Base-by-base conservation (phyloP, 2,329 filamentous ascomycete species). In the Chaetomiaceae sp. region DNA sequence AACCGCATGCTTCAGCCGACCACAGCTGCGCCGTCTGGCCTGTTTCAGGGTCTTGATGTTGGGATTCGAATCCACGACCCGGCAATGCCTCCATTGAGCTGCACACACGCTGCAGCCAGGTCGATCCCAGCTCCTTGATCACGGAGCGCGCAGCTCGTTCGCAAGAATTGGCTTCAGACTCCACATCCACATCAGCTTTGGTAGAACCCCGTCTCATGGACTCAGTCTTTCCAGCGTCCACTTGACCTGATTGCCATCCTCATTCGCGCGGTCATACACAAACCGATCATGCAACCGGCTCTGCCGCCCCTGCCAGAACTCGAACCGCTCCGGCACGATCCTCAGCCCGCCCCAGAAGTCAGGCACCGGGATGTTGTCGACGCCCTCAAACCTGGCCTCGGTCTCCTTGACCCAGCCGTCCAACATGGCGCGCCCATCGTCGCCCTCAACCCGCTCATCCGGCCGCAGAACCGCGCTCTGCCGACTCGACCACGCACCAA, bases 301-400 rank as follows among this genome's bases (percentile, higher is more conserved):
- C 62, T 88, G 78, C 58, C 93, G 78, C 3, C 93, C 93, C 73
- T 96, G 90, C 81, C 93, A 98, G 65, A 98, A 98, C 75, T 98
- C 93, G 39, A 98, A 76, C 58, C 81, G 79, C 61, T 89, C 85
- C 0, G 93, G 91, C 53, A 90, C 75, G 50, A 98, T 78, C 57
- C 91, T 81, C 64, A 96, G 63, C 0, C 93, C 93, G 24, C 93
- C 93, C 93, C 93, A 98, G 64, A 95, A 96, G 9, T 86, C 83
- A 4, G 93, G 93, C 40, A 96, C 82, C 1, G 90, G 90, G 55
- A 98, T 95, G 47, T 86, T 68, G 22, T 95, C 86, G 54, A 77
- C 60, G 2, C 81, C 86, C 34, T 83, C 76, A 63, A 95, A 98
- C 56, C 71, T 75, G 64, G 76, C 69, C 70, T 95, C 86, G 29